Evolutionary conservation across 1,284 basidiomycete species (phyloP).

Genomic region (Moesziomyces parantarcticus): DNA sequence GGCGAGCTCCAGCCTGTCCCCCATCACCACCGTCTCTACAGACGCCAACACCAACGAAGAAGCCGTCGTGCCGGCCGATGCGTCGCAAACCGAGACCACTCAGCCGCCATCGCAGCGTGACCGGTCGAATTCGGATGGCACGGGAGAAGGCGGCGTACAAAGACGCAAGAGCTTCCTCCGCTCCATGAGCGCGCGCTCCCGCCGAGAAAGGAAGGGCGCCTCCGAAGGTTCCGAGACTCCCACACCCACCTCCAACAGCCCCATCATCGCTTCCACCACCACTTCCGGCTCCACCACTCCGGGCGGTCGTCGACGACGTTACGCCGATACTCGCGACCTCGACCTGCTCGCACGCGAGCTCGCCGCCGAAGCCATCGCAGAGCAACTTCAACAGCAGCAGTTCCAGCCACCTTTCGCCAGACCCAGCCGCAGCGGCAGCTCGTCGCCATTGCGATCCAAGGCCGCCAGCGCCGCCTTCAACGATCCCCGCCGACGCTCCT

Average conservation of each 20-base stretch:
- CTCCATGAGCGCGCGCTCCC: conserved; percentile 23
- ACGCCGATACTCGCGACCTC: conserved; percentile 54
- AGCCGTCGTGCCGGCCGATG: neutral
- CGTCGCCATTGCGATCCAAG: conserved; percentile 41
- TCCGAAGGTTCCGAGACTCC: conserved; percentile 19
- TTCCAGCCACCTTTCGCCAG: conserved; percentile 31
- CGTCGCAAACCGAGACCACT: conserved; percentile 3
- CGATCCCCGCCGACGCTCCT: conserved; percentile 46
- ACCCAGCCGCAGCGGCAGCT: conserved; percentile 41
- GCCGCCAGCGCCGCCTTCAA: conserved; percentile 13
- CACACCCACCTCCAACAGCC: conserved; percentile 18
- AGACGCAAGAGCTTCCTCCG: conserved; percentile 40
- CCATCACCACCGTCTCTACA: conserved; percentile 13
- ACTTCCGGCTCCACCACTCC: conserved; percentile 32
- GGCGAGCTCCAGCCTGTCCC: conserved; percentile 20
- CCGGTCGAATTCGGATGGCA: conserved; percentile 48
- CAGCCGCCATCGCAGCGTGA: conserved; percentile 29
- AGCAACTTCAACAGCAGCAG: conserved; percentile 24
- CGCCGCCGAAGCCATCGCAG: conserved; percentile 54
- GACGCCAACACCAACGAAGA: conserved; percentile 2
- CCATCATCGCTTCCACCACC: conserved; percentile 6
- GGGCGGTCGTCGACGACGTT: conserved; percentile 42
- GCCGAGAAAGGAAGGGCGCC: conserved; percentile 11
- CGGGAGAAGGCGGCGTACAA: conserved; percentile 24
- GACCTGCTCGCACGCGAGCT: conserved; percentile 56